phyloP scores from a whole-genome alignment of 2,329 filamentous ascomycete species.

The Acrocalymma vagum region DNA sequence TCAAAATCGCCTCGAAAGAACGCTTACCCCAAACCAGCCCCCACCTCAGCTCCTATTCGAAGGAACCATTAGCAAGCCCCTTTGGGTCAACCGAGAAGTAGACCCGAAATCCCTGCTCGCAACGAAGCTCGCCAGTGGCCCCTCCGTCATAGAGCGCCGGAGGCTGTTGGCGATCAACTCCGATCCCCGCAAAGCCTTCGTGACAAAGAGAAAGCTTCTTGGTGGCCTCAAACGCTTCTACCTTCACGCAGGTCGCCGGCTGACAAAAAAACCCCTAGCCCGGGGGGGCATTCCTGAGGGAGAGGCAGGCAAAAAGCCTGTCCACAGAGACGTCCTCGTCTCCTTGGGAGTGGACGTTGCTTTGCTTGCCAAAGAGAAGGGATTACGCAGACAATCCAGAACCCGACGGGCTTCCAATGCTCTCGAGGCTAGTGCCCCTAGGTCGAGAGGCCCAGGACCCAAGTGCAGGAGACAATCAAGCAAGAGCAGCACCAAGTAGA shows the following conservation, averaged over 20 bases:
- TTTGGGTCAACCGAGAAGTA: conserved; percentile 2
- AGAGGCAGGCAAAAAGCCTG: conserved; percentile 13
- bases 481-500: too few relatives aligned
- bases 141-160: conserved; percentile 23
- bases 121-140: conserved; percentile 15
- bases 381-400: too few relatives aligned
- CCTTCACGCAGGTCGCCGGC: conserved; percentile 24
- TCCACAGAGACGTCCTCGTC: conserved; percentile 17
- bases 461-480: too few relatives aligned
- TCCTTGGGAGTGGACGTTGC: too few relatives aligned
- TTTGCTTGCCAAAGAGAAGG: too few relatives aligned
- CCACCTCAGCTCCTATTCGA: conserved; percentile 1
- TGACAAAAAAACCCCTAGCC: conserved; percentile 22
- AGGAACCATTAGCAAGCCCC: conserved; percentile 6
- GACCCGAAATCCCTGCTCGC: conserved; percentile 15
- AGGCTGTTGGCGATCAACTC: conserved; percentile 26
- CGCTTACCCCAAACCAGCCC: background rate
- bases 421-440: too few relatives aligned
- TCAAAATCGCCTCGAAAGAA: conserved; percentile 7
- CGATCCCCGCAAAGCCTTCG: conserved; percentile 20
- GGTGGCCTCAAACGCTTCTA: conserved; percentile 18
- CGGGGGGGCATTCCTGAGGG: conserved; percentile 17
- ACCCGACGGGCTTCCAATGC: too few relatives aligned
- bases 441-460: too few relatives aligned
- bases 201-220: conserved; percentile 22